Evolutionary conservation across 1,139 yeast species (phyloP).

Genomic region (Saccharomyces pastorianus): DNA sequence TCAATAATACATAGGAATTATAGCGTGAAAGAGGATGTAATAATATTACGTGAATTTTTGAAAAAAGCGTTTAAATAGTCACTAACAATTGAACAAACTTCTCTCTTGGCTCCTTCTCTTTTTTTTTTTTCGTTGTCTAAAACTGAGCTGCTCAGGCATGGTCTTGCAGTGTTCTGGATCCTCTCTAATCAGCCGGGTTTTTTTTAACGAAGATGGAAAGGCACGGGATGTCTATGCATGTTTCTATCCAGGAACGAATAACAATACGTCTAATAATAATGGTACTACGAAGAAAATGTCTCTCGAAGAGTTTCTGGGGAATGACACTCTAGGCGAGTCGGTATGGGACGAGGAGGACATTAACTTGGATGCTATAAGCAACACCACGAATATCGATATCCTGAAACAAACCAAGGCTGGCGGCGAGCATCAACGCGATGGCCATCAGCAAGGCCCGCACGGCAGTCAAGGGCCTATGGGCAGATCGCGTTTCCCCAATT

Average conservation of each 20-base stretch:
- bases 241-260: background rate
- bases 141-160: background rate
- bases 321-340: slow-evolving; percentile 29
- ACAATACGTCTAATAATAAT: slow-evolving; percentile 9
- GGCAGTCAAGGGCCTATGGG: background rate
- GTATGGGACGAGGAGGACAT: slow-evolving; percentile 31
- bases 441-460: background rate
- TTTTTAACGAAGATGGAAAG: background rate
- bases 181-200: background rate
- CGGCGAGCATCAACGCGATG: background rate
- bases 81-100: background rate
- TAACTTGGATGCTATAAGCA: slow-evolving; percentile 23
- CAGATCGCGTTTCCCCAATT: slow-evolving; percentile 5
- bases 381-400: slow-evolving; percentile 24
- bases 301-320: slow-evolving; percentile 31
- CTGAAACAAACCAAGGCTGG: slow-evolving; percentile 12
- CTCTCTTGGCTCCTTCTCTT: background rate
- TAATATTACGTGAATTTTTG: background rate
- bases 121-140: background rate
- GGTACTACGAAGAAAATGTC: slow-evolving; percentile 31
- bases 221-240: background rate
- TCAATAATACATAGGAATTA: background rate
- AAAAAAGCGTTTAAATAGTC: background rate
- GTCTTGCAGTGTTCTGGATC: background rate
- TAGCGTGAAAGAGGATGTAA: background rate